phyloP scores from a whole-genome alignment of 192 early-diverging fungal genomes.

The Diversispora epigaea region DNA sequence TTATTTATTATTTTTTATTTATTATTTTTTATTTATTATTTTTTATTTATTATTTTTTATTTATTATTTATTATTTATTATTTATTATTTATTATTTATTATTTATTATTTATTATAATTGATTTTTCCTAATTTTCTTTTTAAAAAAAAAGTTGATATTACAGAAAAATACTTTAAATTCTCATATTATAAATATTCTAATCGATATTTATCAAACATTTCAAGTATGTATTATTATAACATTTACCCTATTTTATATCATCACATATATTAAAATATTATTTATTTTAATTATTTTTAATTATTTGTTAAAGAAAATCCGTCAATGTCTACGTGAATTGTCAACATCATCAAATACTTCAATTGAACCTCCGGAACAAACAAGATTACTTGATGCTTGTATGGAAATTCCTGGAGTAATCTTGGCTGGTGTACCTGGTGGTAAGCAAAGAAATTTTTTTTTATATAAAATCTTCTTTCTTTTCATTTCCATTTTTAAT shows the following conservation, averaged over 20 bases:
- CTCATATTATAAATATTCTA: background rate
- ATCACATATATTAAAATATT: background rate
- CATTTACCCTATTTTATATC: background rate
- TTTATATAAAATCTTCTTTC: background rate
- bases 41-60: background rate
- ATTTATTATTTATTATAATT: too few relatives aligned
- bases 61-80: background rate
- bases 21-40: too few relatives aligned
- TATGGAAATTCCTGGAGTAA: slow-evolving; percentile 72
- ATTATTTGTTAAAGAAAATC: slow-evolving; percentile 49
- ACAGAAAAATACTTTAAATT: too few relatives aligned
- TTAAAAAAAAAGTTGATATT: too few relatives aligned
- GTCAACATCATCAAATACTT: slow-evolving; percentile 70
- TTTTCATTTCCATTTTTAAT: background rate
- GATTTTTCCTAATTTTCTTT: too few relatives aligned
- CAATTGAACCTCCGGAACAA: slow-evolving; percentile 89
- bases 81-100: background rate
- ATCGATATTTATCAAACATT: background rate
- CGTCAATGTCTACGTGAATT: slow-evolving; percentile 71
- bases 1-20: too few relatives aligned
- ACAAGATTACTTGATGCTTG: slow-evolving; percentile 84
- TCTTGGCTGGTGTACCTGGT: slow-evolving; percentile 95
- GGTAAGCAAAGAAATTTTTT: slow-evolving; percentile 44
- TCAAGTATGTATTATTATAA: slow-evolving; percentile 4
- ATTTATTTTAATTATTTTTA: slow-evolving; percentile 37